Evolutionary conservation across 2,329 filamentous ascomycete genomes (phyloP).

Genomic region (Aspergillus quadricinctus): DNA sequence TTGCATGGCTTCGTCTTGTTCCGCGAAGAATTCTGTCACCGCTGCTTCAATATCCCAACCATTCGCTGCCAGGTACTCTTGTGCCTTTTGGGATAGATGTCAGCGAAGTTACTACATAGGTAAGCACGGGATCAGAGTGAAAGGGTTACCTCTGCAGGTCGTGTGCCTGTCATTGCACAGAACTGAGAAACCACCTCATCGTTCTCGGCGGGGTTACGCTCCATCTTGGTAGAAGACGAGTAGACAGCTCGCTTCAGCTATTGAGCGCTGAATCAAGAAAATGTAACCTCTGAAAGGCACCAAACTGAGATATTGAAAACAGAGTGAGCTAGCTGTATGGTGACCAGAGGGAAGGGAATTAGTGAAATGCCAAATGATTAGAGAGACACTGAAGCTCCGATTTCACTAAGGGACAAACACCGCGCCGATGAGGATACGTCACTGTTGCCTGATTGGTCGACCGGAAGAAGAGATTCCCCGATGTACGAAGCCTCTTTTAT

Average conservation of each 20-base stretch:
- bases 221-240: conserved; percentile 25
- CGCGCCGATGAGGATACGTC: conserved; percentile 26
- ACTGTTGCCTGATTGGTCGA: conserved; percentile 37
- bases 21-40: conserved; percentile 57
- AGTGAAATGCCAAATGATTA: conserved; percentile 1
- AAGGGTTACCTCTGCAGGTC: conserved; percentile 44
- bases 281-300: neutral
- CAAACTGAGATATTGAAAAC: neutral
- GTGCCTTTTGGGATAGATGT: conserved; percentile 49
- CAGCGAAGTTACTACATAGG: neutral
- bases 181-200: conserved; percentile 50
- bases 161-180: conserved; percentile 52
- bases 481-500: neutral
- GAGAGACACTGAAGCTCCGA: neutral
- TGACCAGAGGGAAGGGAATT: neutral
- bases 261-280: neutral
- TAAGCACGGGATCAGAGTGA: neutral
- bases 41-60: conserved; percentile 64
- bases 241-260: neutral
- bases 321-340: neutral
- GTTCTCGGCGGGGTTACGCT: conserved; percentile 31
- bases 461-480: conserved; percentile 25
- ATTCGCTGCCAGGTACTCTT: conserved; percentile 60
- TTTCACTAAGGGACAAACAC: neutral
- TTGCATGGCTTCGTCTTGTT: conserved; percentile 39